Evolutionary conservation across 805 yeast genomes (phyloP).

Genomic region (Suhomyces kilbournensis): DNA sequence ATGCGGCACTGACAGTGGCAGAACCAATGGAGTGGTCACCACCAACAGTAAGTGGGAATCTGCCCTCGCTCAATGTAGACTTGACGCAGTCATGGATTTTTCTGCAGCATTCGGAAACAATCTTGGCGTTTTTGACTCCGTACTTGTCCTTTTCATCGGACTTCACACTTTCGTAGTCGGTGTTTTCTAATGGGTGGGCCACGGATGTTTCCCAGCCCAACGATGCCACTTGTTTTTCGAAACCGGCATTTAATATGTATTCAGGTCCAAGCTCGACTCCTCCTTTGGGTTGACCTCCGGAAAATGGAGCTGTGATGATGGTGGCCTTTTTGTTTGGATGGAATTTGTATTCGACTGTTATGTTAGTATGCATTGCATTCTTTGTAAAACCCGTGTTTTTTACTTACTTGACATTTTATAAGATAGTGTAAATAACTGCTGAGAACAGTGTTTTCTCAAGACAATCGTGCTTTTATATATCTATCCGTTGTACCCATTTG

Average conservation of each 20-base stretch:
- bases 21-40: constrained; percentile 98
- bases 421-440: neutral
- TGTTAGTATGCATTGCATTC: constrained; percentile 1
- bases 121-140: constrained; percentile 70
- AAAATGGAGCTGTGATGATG: constrained; percentile 86
- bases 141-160: constrained; percentile 40
- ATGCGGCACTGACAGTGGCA: constrained; percentile 84
- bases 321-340: constrained; percentile 55
- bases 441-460: neutral
- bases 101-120: constrained; percentile 73
- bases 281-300: constrained; percentile 91
- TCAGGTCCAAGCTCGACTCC: constrained; percentile 97
- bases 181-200: constrained; percentile 51
- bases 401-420: constrained; percentile 7
- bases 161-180: constrained; percentile 44
- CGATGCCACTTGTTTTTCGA: constrained; percentile 55
- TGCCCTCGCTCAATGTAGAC: constrained; percentile 42
- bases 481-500: neutral
- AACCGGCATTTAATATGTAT: constrained; percentile 68
- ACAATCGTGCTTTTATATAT: neutral
- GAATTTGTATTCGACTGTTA: constrained; percentile 48
- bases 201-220: constrained; percentile 71
- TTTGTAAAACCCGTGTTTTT: neutral
- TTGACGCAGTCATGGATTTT: constrained; percentile 60
- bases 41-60: constrained; percentile 81